Evolutionary conservation across 345 rosid species (phyloP).

Genomic region (Eucalyptus dawsonii): DNA sequence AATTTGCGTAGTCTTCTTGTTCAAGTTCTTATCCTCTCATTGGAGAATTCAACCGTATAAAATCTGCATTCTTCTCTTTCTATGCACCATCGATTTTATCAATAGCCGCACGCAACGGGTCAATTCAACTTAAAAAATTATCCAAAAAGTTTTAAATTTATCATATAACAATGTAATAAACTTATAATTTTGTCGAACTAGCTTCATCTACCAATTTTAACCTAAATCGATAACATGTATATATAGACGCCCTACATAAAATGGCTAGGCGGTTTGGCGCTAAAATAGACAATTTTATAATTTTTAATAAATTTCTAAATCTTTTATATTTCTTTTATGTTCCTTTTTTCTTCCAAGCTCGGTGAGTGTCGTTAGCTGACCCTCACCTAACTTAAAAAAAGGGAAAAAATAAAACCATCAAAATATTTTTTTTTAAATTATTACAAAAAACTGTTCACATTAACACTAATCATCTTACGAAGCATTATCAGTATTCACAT

Average conservation of each 20-base stretch:
- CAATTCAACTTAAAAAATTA: neutral
- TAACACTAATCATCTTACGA: fast-evolving
- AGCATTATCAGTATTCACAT: too few relatives aligned
- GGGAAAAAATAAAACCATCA: neutral
- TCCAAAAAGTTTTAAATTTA: fast-evolving
- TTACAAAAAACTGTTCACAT: neutral
- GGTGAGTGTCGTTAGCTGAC: fast-evolving
- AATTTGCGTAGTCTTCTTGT: neutral
- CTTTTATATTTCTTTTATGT: too few relatives aligned
- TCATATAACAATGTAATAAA: fast-evolving
- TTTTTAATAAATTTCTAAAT: fast-evolving
- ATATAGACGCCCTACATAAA: too few relatives aligned
- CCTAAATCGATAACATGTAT: too few relatives aligned
- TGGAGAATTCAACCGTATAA: neutral
- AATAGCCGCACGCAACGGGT: neutral
- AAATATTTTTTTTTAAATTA: too few relatives aligned
- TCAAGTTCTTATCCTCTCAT: neutral
- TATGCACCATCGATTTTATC: neutral
- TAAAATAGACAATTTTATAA: fast-evolving
- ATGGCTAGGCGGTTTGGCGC: too few relatives aligned
- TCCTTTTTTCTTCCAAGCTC: too few relatives aligned
- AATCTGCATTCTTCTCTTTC: neutral
- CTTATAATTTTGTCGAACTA: fast-evolving
- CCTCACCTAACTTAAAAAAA: fast-evolving
- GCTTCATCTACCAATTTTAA: too few relatives aligned